These are phyloP conservation scores for Mesostigma viride DNA, from an alignment of 139 green algal species.

Conservation along the genomic window DNA sequence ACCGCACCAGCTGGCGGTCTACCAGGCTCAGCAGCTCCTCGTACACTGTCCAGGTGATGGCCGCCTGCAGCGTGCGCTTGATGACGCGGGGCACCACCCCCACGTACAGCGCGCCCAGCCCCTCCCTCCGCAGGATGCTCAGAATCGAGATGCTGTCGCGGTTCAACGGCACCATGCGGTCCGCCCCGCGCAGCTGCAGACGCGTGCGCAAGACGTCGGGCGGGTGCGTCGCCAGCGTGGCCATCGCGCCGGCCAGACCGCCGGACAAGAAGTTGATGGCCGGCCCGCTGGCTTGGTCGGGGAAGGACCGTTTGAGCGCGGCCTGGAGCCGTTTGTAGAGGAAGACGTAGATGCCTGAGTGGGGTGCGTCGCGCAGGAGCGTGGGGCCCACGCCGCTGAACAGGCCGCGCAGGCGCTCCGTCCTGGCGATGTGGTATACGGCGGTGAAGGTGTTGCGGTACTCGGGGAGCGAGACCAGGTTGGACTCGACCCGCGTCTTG, in stretches of 20 bases:
- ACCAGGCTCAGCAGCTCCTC: conserved; percentile 12
- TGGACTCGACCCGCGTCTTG: conserved; percentile 93
- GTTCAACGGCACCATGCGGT: not conserved
- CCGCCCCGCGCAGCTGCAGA: conserved; percentile 12
- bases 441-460: conserved; percentile 54
- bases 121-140: not conserved
- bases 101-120: not conserved
- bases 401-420: conserved; percentile 22
- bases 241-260: not conserved
- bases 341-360: conserved; percentile 86
- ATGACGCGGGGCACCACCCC: not conserved
- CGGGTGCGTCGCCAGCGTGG: conserved; percentile 32
- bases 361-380: conserved; percentile 76
- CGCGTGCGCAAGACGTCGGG: conserved; percentile 29
- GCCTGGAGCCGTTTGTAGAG: conserved; percentile 54
- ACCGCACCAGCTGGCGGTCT: no score
- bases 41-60: not conserved
- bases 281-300: not conserved
- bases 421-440: conserved; percentile 42
- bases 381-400: conserved; percentile 60
- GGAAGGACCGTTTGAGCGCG: not conserved
- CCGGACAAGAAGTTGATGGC: not conserved
- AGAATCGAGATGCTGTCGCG: not conserved
- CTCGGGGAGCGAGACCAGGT: conserved; percentile 7
- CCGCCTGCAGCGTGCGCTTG: conserved; percentile 10